Evolutionary conservation across 495 filamentous ascomycete genomes (phyloP), one percentile per base, ranked within the genome.

Genomic region (Neurospora sp.): DNA sequence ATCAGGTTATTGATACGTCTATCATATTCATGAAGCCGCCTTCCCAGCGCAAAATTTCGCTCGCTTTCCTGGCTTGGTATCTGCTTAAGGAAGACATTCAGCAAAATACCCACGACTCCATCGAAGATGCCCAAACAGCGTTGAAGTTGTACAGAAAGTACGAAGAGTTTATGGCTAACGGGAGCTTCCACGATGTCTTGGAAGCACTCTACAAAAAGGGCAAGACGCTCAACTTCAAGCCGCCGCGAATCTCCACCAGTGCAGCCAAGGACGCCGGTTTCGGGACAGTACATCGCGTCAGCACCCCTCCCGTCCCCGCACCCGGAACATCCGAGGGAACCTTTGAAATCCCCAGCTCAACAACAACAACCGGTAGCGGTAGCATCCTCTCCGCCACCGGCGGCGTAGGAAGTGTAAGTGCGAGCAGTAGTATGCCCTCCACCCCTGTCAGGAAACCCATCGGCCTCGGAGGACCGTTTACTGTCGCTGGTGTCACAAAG

Each of bases 51-150:
- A 93, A 93, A 77, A 87, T 99, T 1, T 92, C 90, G 61, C 87
- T 99, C 7, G 90, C 93, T 38, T 97, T 97, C 79, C 84, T 99
- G 10, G 93, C 95, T 6, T 94, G 92, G 89, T 88, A 89, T 31
- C 84, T 99, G 9, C 89, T 99, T 37, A 92, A 92, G 75, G 93
- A 97, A 79, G 90, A 92, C 74, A 97, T 99, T 74, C 96, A 99
- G 82, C 87, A 90, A 72, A 90, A 91, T 71, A 93, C 89, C 10
- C 96, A 99, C 79, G 96, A 99, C 79, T 92, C 89, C 0, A 94
- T 98, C 72, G 96, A 98, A 79, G 96, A 99, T 77, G 94, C 96
- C 7, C 87, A 90, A 27, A 96, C 95, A 69, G 95, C 96, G 8
- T 85, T 98, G 20, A 91, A 91, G 78, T 86, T 99, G 4, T 98